Evolutionary conservation across 257 asterid genomes (phyloP).

Genomic region (Jacaranda mimosifolia): DNA sequence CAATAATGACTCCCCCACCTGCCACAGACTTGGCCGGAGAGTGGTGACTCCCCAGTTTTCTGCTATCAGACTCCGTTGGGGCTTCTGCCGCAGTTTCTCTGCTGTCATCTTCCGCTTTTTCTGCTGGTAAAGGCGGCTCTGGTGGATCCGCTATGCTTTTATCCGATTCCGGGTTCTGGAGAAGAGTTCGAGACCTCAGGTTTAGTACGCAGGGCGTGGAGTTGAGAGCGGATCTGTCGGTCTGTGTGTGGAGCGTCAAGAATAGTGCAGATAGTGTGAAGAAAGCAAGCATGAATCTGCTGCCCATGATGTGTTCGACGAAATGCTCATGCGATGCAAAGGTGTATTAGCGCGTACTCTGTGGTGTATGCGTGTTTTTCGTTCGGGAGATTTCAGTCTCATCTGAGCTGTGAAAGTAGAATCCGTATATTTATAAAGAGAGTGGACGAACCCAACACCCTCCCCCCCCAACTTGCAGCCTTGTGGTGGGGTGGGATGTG

Average conservation of each 20-base stretch:
- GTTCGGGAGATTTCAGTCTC: conserved; percentile 18
- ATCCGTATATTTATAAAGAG: conserved; percentile 36
- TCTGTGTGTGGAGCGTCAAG: conserved; percentile 24
- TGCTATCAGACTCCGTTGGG: conserved; percentile 48
- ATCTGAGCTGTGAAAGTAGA: background rate
- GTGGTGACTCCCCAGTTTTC: conserved; percentile 50
- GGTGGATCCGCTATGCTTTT: conserved; percentile 60
- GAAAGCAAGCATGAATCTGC: conserved; percentile 31
- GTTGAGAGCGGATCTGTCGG: conserved; percentile 15
- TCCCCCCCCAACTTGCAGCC: background rate
- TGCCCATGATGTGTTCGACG: conserved; percentile 48
- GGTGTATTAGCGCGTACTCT: background rate
- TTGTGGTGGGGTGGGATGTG: background rate
- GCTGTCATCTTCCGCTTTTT: conserved; percentile 33
- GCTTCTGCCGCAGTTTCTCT: conserved; percentile 50
- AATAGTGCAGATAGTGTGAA: conserved; percentile 36
- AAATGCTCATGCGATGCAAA: conserved; percentile 20
- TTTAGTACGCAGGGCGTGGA: background rate
- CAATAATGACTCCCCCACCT: conserved; percentile 78
- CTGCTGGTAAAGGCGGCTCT: conserved; percentile 22
- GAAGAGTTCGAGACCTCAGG: conserved; percentile 32
- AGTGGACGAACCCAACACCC: too few species aligned
- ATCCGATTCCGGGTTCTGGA: conserved; percentile 30
- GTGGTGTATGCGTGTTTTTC: background rate
- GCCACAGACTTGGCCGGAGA: conserved; percentile 65